Evolutionary conservation across 108 stramenopile species (phyloP), one percentile per base, ranked within the genome.

Genomic region (Cylindrotheca fusiformis): DNA sequence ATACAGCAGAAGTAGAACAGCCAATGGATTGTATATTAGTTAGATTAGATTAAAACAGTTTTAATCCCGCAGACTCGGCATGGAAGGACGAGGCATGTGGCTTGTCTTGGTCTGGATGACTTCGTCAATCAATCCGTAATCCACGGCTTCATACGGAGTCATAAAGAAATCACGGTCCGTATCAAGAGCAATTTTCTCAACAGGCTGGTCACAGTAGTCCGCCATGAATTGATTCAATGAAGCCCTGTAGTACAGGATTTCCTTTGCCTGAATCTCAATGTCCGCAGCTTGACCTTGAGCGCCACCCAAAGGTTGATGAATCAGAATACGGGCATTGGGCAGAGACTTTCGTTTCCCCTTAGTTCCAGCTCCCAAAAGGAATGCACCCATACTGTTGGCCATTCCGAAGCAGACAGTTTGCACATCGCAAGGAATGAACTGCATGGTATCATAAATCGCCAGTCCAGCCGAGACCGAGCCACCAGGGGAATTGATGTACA

Each of bases 191-290:
- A 97, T 94, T 81, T 96, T 96, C 19, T 94, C 92, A 55, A 81
- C 77, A 0, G 95, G 92, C 76, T 98, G 97, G 55, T 81, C 95
- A 32, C 77, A 80, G 77, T 96, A 96, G 33, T 93, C 88, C 10
- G 95, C 92, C 73, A 96, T 93, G 74, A 88, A 95, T 21, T 84
- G 83, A 68, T 96, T 96, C 58, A 98, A 72, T 2, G 85, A 76
- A 27, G 89, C 90, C 49, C 86, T 82, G 33, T 88, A 89, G 67
- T 91, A 96, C 46, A 98, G 70, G 68, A 98, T 96, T 72, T 98
- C 96, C 79, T 96, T 96, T 32, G 97, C 97, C 52, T 98, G 96
- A 65, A 98, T 96, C 68, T 98, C 96, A 78, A 98, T 98, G 71
- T 98, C 97, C 19, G 87, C 80, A 5, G 97, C 97, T 63, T 93